Evolutionary conservation across 2,329 filamentous ascomycete genomes (phyloP).

Genomic region (Exophiala calicioides): DNA sequence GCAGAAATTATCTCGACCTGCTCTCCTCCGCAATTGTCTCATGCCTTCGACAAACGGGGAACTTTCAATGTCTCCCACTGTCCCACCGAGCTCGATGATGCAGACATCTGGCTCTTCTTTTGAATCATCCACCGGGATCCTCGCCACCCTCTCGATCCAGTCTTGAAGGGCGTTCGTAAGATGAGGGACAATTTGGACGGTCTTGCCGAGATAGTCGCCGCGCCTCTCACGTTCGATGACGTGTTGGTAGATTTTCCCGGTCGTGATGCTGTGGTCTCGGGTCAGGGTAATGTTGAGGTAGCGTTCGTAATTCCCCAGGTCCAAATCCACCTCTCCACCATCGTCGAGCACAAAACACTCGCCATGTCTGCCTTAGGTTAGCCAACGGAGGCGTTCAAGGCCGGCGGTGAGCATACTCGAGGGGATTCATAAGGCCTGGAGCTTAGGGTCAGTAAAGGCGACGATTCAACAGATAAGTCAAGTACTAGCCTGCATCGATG

Average conservation of each 20-base stretch:
- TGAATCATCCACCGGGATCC: conserved; percentile 82
- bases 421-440: conserved; percentile 69
- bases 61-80: conserved; percentile 76
- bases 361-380: conserved; percentile 63
- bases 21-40: conserved; percentile 71
- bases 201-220: conserved; percentile 82
- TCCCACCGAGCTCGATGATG: conserved; percentile 68
- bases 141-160: conserved; percentile 85
- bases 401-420: conserved; percentile 49
- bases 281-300: conserved; percentile 82
- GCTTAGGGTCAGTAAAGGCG: too few species aligned
- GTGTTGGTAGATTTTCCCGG: conserved; percentile 90
- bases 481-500: conserved; percentile 74
- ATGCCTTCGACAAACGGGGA: conserved; percentile 86
- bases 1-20: conserved; percentile 77
- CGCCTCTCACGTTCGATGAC: conserved; percentile 75
- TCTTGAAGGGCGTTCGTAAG: conserved; percentile 89
- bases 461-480: too few species aligned
- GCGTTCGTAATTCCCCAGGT: conserved; percentile 74
- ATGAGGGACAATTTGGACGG: conserved; percentile 89
- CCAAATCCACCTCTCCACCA: conserved; percentile 74
- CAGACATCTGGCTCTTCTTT: conserved; percentile 84
- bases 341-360: conserved; percentile 88
- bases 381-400: conserved; percentile 4
- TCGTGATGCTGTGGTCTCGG: conserved; percentile 93